Evolutionary conservation across 2,329 filamentous ascomycete species (phyloP).

Genomic region (Pyrenochaeta sp.): DNA sequence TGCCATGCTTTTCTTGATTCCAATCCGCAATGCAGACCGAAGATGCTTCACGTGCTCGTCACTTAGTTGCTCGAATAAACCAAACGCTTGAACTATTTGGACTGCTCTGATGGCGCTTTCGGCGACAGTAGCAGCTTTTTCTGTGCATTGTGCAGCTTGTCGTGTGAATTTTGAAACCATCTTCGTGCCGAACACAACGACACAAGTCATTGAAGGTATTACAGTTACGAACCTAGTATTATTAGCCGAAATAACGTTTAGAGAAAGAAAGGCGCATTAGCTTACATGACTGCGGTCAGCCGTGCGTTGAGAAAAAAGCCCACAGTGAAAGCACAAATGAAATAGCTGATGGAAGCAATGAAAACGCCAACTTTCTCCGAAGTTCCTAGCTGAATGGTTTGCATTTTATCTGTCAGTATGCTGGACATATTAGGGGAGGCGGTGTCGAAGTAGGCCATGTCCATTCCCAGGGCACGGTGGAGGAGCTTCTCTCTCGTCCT

Average conservation of each 20-base stretch:
- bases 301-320: constrained; percentile 55
- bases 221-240: constrained; percentile 49
- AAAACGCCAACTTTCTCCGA: constrained; percentile 58
- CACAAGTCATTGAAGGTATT: constrained; percentile 57
- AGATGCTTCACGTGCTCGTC: constrained; percentile 47
- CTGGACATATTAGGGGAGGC: constrained; percentile 59
- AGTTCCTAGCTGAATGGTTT: constrained; percentile 55
- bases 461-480: constrained; percentile 57
- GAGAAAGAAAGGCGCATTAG: neutral
- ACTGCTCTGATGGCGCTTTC: constrained; percentile 57
- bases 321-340: constrained; percentile 54
- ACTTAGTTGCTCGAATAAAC: constrained; percentile 51
- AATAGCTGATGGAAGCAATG: constrained; percentile 55
- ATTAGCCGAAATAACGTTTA: constrained; percentile 6
- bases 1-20: constrained; percentile 51
- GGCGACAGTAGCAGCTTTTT: constrained; percentile 53
- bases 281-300: constrained; percentile 52
- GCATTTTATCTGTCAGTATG: constrained; percentile 55
- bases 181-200: constrained; percentile 53
- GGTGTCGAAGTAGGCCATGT: constrained; percentile 60
- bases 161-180: constrained; percentile 51
- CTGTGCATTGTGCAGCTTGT: constrained; percentile 47
- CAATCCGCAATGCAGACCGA: constrained; percentile 43
- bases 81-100: constrained; percentile 59
- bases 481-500: constrained; percentile 57